Evolutionary conservation across 306 rosid genomes (phyloP), one percentile per base, ranked within the genome.

Genomic region (Cercis canadensis): DNA sequence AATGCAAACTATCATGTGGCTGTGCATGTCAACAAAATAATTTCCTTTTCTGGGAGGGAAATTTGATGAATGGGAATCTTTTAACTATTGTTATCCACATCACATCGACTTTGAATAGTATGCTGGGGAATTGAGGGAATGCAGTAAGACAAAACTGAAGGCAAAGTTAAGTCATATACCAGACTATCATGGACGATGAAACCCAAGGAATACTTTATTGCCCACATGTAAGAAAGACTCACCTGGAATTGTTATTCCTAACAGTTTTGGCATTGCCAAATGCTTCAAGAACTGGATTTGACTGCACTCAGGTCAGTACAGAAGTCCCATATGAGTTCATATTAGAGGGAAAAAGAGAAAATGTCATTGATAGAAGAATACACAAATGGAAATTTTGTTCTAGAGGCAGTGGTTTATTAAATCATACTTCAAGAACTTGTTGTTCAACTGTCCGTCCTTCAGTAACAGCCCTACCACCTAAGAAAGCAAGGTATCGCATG

Each of bases 251-350:
- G 88, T 91, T 95, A 79, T 95, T 95, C 79, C 97, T 83, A 50
- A 95, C 96, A 15, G 99, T 95, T 89, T 95, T 95, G 41, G 99
- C 99, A 82, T 95, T 95, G 65, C 99, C 99, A 95, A 95, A 95
- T 70, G 99, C 97, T 83, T 91, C 99, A 66, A 95, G 90, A 74
- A 95, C 99, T 71, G 99, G 99, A 80, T 95, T 95, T 82, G 99
- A 95, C 99, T 95, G 96, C 84, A 82, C 9, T 80, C 65, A 59
- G 32, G 70, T 75, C 64, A 72, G 50, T 51, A 67, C 10, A 74
- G 56, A 76, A 77, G 75, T 36, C 19, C 54, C 53, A 47, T 39
- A 53, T 63, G 60, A 72, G 59, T 72, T 47, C 55, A 65, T 41
- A 74, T 72, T 70, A 56, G 55, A 55, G 50, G 33, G 46, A 59